Evolutionary conservation across 116 monocot species (phyloP).

Genomic region (Posidonia oceanica): DNA sequence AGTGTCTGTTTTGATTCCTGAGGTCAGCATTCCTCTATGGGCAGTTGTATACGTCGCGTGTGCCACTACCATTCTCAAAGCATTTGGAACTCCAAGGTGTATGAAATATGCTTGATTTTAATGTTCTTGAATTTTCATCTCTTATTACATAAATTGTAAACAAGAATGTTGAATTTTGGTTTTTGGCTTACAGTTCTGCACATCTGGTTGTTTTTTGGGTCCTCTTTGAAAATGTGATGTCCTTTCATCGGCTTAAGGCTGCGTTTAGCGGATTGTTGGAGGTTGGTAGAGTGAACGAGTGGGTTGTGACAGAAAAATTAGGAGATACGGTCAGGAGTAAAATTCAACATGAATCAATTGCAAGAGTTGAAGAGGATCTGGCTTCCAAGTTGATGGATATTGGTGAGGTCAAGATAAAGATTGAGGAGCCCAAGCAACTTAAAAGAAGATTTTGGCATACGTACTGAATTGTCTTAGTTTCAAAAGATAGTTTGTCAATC

Average conservation of each 20-base stretch:
- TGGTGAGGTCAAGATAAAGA: no score
- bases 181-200: slow-evolving; percentile 1
- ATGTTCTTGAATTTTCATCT: no score
- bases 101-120: no score
- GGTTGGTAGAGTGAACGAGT: slow-evolving; percentile 13
- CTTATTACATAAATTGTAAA: no score
- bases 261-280: slow-evolving; percentile 11
- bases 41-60: slow-evolving; percentile 9
- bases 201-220: slow-evolving; percentile 16
- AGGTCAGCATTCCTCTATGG: slow-evolving; percentile 16
- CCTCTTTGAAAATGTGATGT: slow-evolving; percentile 16
- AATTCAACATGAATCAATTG: background rate
- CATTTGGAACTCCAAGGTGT: slow-evolving; percentile 16
- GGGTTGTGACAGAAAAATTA: slow-evolving; percentile 17
- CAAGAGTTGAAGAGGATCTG: background rate
- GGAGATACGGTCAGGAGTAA: slow-evolving; percentile 2
- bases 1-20: slow-evolving; percentile 7
- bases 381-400: no score
- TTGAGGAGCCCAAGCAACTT: no score
- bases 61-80: slow-evolving; percentile 7
- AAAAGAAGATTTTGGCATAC: no score
- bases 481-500: no score
- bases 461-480: no score
- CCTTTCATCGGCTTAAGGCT: slow-evolving; percentile 14
- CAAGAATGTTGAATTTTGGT: background rate